Evolutionary conservation across 108 stramenopile species (phyloP), one percentile per base, ranked within the genome.

Genomic region (Cyclotella sp.): DNA sequence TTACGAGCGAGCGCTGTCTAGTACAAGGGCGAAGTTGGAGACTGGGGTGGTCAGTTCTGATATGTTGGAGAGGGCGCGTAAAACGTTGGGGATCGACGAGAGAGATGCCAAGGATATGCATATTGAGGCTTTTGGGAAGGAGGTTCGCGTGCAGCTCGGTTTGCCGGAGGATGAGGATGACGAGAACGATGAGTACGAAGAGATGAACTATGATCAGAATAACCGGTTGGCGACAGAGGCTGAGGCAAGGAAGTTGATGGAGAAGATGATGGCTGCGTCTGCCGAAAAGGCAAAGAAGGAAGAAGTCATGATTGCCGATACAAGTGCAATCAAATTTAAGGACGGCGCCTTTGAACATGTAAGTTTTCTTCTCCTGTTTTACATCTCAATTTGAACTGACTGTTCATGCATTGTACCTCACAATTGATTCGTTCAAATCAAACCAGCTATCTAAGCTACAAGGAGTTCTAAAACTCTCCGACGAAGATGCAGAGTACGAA

Each of bases 1-100:
- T 69, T 96, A 96, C 65, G 81, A 84, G 57, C 80, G 90, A 26
- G 95, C 93, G 3, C 78, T 96, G 51, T 55, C 74, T 61, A 88
- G 85, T 42, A 87, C 95, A 13, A 71, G 90, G 26, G 69, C 80
- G 53, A 94, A 96, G 67, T 70, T 96, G 67, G 91, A 86, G 57
- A 83, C 77, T 30, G 87, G 87, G 47, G 77, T 84, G 29, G 91
- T 96, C 52, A 85, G 83, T 29, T 70, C 87, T 2, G 86, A 85
- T 53, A 94, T 91, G 89, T 68, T 96, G 68, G 70, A 76, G 52
- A 76, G 90, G 42, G 95, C 95, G 0, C 76, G 92, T 16, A 53
- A 81, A 34, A 86, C 91, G 14, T 70, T 96, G 51, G 95, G 95
- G 43, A 85, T 96, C 49, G 60, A 62, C 46, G 93, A 93, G 21